Evolutionary conservation across 352 stramenopile genomes (phyloP), one percentile per base, ranked within the genome.

Genomic region (Phytophthora rubi): DNA sequence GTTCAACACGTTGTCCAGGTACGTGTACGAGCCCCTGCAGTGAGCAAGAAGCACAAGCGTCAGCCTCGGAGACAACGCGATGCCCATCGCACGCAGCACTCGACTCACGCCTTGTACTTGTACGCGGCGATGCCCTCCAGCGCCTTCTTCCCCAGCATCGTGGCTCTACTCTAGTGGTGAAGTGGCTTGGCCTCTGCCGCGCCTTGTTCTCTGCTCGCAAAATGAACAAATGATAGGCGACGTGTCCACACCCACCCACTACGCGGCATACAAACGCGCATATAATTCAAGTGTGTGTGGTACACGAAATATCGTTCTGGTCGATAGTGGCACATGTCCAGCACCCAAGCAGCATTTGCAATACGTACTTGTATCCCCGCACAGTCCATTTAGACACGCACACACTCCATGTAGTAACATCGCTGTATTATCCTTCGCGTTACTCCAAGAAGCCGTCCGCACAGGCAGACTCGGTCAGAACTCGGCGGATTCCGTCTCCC

Each of bases 1-100:
- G 61, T 95, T 97, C 10, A 97, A 78, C 49, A 93, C 68, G 74
- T 91, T 94, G 81, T 97, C 91, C 30, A 97, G 72, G 58, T 89
- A 82, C 54, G 91, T 97, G 79, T 97, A 97, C 62, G 82, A 79
- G 35, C 91, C 91, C 6, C 89, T 96, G 58, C 23, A 65, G 23
- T 4, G 32, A 26, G 9, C 53, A 16, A 63, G 47, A 33, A 71
- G 26, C 45, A 53, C 53, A 18, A 58, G 23, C 59, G 4, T 53
- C 15, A 65, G 18, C 21, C n/a, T 65, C 42, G 52, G 56, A 18
- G 53, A 30, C 10, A 42, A 6, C n/a, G 23, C 30, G 12, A 53
- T 12, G 49, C 18, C 52, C 12, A 26, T 26, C 2, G 55, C 45
- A 26, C 16, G 9, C 39, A 33, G 6, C 26, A 30, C 10, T 4